Base-by-base conservation (phyloP, 2,329 filamentous ascomycete species). In the Trichoderma arundinaceum region DNA sequence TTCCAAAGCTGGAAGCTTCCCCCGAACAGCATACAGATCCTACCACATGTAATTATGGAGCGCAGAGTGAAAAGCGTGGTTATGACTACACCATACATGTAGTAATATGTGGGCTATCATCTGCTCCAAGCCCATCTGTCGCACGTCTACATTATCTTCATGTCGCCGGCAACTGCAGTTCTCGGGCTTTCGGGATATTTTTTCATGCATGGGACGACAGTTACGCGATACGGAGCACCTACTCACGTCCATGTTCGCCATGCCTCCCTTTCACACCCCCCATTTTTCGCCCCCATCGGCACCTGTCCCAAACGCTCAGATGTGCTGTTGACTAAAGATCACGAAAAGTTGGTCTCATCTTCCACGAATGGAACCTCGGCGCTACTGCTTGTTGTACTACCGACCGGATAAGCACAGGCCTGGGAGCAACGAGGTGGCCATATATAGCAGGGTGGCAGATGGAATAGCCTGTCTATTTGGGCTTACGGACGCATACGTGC, bases 1-100 rank as follows among this genome's bases (percentile, higher is more conserved):
- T 61, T 61, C 64, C 64, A 28, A 48, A 52, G 41, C 53, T 41
- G 64, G 64, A 46, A 66, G 43, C 51, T 19, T 54, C 58, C 64
- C 22, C 64, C 64, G 57, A 49, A 22, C n/a, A 41, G 43, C 8
- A 28, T 17, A 33, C 22, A 49, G 39, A 56, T 49, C 56, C 46
- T 66, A 38, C 59, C 49, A 35, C 49, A 65, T 44, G 17, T 19
- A 54, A 10, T 13, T 44, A 13, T 17, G 28, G 12, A 8, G 10
- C 7, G 22, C 38, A 4, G 38, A 41, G 48, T 13, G 46, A 52
- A 35, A 15, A 35, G 48, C 58, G 43, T 33, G 22, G 38, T 17
- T 8, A 51, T n/a, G 48, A 46, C 9, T 41, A 38, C 17, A 53
- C 38, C 41, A 59, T 56, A 56, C 43, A 33, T 48, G 35, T 57